Base-by-base conservation (phyloP, 208 protist genomes). In the Crithidia expoeki region DNA sequence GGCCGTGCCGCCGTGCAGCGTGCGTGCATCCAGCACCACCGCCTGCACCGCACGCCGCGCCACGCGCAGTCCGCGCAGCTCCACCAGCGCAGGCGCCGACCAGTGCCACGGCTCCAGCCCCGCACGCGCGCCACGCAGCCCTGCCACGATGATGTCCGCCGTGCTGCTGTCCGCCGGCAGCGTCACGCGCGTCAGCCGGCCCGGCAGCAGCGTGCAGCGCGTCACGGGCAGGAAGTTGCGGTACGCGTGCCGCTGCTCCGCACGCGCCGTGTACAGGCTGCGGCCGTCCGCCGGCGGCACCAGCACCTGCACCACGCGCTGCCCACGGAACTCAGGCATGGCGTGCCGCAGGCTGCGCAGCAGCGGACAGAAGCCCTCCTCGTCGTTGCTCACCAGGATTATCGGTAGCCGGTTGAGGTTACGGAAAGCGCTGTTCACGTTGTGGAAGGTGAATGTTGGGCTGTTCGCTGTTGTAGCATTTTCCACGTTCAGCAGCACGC, bases 31-130 rank as follows among this genome's bases (percentile, higher is more conserved):
- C 23, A 69, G 49, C 72, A 83, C 79, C 44, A 80, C 69, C 46
- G 60, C 78, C 52, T 83, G 70, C 30, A 74, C 56, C 32, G 76
- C 70, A 46, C 73, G 52, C 30, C n/a, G 51, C 30, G 72, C 67
- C 38, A 51, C 62, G 58, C 47, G 32, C 47, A 53, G 16, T 14
- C 25, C 14, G 62, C 49, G 42, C 52, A 76, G 53, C 55, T n/a
- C 40, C 61, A 59, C 70, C 27, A 60, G 34, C 72, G 55, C 55
- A 2, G 30, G 30, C 14, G 52, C 52, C 4, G 52, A 25, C 52
- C 52, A 57, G 28, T 57, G 16, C 52, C n/a, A 4, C 28, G 9
- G 16, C 52, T 57, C 30, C 4, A 57, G 28, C 30, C 52, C 52
- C 6, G 14, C 75, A 49, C 61, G 57, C 63, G 50, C 57, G 21